Evolutionary conservation across 306 rosid species (phyloP).

Genomic region (Glycine tomentella): DNA sequence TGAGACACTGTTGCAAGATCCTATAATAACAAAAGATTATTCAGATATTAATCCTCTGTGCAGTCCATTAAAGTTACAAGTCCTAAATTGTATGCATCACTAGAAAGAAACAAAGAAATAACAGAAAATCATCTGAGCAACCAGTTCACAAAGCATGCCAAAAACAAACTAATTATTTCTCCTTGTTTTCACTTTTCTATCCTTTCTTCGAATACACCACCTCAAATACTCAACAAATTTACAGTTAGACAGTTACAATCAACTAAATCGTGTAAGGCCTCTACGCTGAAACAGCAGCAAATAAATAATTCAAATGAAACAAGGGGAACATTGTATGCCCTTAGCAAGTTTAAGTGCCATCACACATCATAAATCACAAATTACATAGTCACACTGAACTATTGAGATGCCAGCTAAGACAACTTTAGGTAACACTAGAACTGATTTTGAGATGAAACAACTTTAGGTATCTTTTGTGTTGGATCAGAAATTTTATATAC

Average conservation of each 20-base stretch:
- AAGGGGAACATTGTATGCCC: not conserved
- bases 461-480: not conserved
- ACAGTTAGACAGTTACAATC: slow-evolving; percentile 5
- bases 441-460: not conserved
- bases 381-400: not conserved
- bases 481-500: not conserved
- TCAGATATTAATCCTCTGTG: slow-evolving; percentile 30
- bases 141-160: slow-evolving; percentile 24
- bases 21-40: slow-evolving; percentile 38
- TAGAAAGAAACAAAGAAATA: slow-evolving; percentile 20
- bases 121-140: not conserved
- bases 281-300: slow-evolving; percentile 11
- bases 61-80: slow-evolving; percentile 30
- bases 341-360: slow-evolving; percentile 5
- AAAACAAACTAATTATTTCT: slow-evolving; percentile 22
- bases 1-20: slow-evolving; percentile 51
- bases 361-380: slow-evolving; percentile 31
- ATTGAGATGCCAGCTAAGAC: not conserved
- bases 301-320: not conserved
- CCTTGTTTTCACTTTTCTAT: slow-evolving; percentile 19
- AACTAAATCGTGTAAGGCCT: slow-evolving; percentile 14
- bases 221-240: not conserved
- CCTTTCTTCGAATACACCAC: slow-evolving; percentile 32
- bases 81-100: slow-evolving; percentile 32
- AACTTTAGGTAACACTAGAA: not conserved